These are phyloP conservation scores for Erigeron canadensis DNA, from an alignment of 129 eudicot species.

Conservation along the genomic window DNA sequence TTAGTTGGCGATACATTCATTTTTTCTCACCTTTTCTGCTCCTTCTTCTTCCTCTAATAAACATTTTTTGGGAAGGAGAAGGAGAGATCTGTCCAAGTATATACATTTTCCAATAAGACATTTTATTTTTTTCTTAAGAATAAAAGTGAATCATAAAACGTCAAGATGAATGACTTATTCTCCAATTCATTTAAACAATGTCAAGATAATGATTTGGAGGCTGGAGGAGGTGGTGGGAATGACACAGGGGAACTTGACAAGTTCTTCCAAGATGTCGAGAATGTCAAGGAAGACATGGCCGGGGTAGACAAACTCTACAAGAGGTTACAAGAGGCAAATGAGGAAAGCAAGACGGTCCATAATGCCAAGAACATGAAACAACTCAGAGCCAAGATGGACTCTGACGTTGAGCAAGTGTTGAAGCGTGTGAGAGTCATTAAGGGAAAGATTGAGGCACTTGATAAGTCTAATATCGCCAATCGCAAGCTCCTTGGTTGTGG, in stretches of 20 bases:
- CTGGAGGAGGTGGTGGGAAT: conserved; percentile 25
- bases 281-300: conserved; percentile 70
- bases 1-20: conserved; percentile 8
- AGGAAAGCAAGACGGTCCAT: conserved; percentile 63
- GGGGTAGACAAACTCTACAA: conserved; percentile 66
- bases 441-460: conserved; percentile 76
- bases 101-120: neutral
- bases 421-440: conserved; percentile 70
- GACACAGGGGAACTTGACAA: conserved; percentile 54
- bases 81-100: conserved; percentile 35
- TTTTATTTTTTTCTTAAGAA: neutral
- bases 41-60: conserved; percentile 37
- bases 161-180: conserved; percentile 40
- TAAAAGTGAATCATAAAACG: conserved; percentile 27
- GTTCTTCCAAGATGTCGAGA: conserved; percentile 82
- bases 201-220: conserved; percentile 36
- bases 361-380: conserved; percentile 71
- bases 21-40: conserved; percentile 32
- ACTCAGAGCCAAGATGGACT: conserved; percentile 67
- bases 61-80: conserved; percentile 30
- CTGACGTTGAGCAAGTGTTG: conserved; percentile 69
- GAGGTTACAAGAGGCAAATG: conserved; percentile 67
- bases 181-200: conserved; percentile 36
- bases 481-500: conserved; percentile 83
- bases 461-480: conserved; percentile 55